Evolutionary conservation across 257 asterid genomes (phyloP).

Genomic region (Gentiana macrophylla): DNA sequence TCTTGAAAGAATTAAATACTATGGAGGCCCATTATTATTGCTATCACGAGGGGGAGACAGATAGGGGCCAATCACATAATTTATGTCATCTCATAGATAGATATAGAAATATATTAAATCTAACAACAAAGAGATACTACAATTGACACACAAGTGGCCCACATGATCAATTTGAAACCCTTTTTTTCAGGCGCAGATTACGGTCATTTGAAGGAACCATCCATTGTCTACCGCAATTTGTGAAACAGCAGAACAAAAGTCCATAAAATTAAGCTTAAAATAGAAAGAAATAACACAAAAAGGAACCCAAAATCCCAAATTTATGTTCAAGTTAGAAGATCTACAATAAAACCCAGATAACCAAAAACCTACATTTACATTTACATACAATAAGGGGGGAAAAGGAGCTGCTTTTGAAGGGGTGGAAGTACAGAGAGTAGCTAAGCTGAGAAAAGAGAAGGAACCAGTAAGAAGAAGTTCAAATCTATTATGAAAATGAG

Average conservation of each 20-base stretch:
- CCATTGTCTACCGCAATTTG: slow-evolving; percentile 35
- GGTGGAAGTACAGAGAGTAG: slow-evolving; percentile 3
- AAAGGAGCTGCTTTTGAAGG: neutral
- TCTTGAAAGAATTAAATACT: slow-evolving; percentile 7
- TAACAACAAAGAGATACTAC: slow-evolving; percentile 2
- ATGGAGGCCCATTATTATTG: slow-evolving; percentile 10
- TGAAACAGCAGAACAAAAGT: neutral
- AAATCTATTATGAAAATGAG: slow-evolving; percentile 6
- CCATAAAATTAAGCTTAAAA: neutral
- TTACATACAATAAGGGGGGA: neutral
- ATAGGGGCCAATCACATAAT: slow-evolving; percentile 2
- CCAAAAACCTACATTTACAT: no score
- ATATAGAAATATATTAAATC: slow-evolving; percentile 6
- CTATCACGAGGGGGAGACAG: slow-evolving; percentile 9
- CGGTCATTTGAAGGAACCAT: slow-evolving; percentile 17
- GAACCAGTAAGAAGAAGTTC: neutral
- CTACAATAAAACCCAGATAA: no score
- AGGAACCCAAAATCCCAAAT: neutral
- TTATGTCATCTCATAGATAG: slow-evolving; percentile 6
- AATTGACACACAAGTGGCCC: slow-evolving; percentile 27
- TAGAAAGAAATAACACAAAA: no score
- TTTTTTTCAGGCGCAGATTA: slow-evolving; percentile 18
- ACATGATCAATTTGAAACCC: slow-evolving; percentile 13
- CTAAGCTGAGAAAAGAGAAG: slow-evolving; percentile 6
- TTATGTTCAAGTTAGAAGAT: no score